These are phyloP conservation scores for Sporisorium scitamineum DNA, from an alignment of 1,284 basidiomycete genomes.

Conservation along the genomic window DNA sequence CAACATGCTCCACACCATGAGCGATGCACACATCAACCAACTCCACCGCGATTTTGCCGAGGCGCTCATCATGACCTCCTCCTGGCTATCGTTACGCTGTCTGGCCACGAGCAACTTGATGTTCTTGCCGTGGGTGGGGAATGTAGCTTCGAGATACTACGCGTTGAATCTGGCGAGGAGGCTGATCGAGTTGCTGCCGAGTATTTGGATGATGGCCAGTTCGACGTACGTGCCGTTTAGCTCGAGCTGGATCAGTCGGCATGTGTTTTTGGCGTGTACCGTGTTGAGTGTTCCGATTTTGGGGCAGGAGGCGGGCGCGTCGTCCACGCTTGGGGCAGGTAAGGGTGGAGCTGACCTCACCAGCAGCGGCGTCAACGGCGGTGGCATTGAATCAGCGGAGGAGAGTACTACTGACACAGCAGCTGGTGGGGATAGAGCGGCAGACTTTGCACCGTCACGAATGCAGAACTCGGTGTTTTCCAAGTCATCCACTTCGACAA, in stretches of 20 bases:
- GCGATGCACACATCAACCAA: conserved; percentile 11
- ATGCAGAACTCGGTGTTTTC: conserved; percentile 15
- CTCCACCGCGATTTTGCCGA: conserved; percentile 30
- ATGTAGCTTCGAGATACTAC: conserved; percentile 13
- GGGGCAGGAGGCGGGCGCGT: conserved; percentile 9
- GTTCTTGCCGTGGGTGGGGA: conserved; percentile 31
- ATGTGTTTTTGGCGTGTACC: conserved; percentile 35
- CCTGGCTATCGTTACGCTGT: conserved; percentile 24
- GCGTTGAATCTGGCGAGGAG: conserved; percentile 37
- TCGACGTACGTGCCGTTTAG: conserved; percentile 26
- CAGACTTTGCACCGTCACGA: conserved; percentile 23
- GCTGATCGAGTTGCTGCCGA: conserved; percentile 30
- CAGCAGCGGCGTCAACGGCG: background rate
- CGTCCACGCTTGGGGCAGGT: background rate
- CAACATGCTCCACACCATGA: conserved; percentile 7
- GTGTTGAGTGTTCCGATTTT: conserved; percentile 32
- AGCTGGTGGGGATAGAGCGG: background rate
- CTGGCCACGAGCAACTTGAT: conserved; percentile 30
- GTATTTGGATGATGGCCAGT: conserved; percentile 37
- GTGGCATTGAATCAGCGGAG: background rate
- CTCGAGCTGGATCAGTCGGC: conserved; percentile 33
- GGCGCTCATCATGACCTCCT: conserved; percentile 28
- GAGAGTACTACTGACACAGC: background rate
- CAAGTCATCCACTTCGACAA: conserved; percentile 8
- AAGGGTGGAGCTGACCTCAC: background rate